These are phyloP conservation scores for Umbelopsis sp. DNA, from an alignment of 192 early-diverging fungal genomes.

Conservation along the genomic window DNA sequence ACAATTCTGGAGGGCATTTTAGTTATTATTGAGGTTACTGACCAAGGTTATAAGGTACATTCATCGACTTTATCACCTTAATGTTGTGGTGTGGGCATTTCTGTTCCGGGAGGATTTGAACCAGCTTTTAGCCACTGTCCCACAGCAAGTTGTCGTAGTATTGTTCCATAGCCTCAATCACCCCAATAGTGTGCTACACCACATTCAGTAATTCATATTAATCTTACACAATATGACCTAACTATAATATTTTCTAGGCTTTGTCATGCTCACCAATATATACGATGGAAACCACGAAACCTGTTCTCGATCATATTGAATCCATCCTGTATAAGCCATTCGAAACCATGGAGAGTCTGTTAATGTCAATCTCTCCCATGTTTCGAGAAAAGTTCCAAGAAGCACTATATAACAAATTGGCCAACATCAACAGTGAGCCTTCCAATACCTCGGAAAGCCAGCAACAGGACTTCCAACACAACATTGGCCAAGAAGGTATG, in stretches of 20 bases:
- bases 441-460: slow-evolving; percentile 22
- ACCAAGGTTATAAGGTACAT: slow-evolving; percentile 36
- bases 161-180: neutral
- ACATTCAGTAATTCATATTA: no score
- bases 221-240: neutral
- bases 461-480: no score
- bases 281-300: slow-evolving; percentile 1
- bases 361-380: slow-evolving; percentile 38
- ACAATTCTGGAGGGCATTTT: slow-evolving; percentile 37
- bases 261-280: slow-evolving; percentile 3
- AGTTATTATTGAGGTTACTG: slow-evolving; percentile 31
- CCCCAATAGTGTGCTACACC: no score
- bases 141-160: neutral
- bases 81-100: neutral
- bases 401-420: slow-evolving; percentile 36
- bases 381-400: slow-evolving; percentile 41
- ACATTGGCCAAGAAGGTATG: slow-evolving; percentile 9
- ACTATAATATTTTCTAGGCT: neutral
- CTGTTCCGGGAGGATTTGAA: no score
- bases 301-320: slow-evolving; percentile 5
- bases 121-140: no score
- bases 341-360: slow-evolving; percentile 46
- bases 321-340: slow-evolving; percentile 27
- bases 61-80: neutral
- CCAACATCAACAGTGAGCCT: slow-evolving; percentile 9